phyloP scores from a whole-genome alignment of 768 basidiomycete species.

The Boletus reticulatus region DNA sequence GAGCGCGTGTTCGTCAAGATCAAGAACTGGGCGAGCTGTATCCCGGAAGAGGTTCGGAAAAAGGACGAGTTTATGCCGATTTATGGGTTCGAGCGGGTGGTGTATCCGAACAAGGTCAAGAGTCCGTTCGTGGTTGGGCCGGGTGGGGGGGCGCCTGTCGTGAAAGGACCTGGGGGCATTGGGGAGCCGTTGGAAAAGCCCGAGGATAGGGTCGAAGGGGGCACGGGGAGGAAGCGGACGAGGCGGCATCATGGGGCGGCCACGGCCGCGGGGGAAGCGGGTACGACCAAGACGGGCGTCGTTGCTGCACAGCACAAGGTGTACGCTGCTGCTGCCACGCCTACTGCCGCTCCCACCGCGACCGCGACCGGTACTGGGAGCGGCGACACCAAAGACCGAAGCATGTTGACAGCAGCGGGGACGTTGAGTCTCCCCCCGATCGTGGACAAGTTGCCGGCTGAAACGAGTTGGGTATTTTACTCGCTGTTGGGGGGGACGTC shows the following conservation, averaged over 20 bases:
- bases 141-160: conserved; percentile 31
- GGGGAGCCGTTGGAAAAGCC: conserved; percentile 42
- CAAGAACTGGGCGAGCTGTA: conserved; percentile 94
- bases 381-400: conserved; percentile 47
- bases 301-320: not conserved
- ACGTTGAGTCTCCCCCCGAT: conserved; percentile 45
- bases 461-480: conserved; percentile 40
- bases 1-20: conserved; percentile 81
- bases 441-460: conserved; percentile 64
- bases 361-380: not conserved
- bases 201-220: conserved; percentile 43
- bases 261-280: conserved; percentile 28
- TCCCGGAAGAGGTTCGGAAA: conserved; percentile 85
- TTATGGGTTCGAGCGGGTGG: conserved; percentile 67
- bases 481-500: too few relatives aligned
- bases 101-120: conserved; percentile 57
- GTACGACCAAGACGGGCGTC: conserved; percentile 28
- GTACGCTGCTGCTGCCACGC: not conserved
- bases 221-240: conserved; percentile 39
- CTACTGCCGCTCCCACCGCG: not conserved
- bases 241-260: conserved; percentile 25
- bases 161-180: conserved; percentile 64
- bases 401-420: conserved; percentile 62
- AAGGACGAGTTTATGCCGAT: conserved; percentile 82
- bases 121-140: conserved; percentile 62